Conservation (phyloP, 345 rosid genomes). For the Ricinus communis region DNA sequence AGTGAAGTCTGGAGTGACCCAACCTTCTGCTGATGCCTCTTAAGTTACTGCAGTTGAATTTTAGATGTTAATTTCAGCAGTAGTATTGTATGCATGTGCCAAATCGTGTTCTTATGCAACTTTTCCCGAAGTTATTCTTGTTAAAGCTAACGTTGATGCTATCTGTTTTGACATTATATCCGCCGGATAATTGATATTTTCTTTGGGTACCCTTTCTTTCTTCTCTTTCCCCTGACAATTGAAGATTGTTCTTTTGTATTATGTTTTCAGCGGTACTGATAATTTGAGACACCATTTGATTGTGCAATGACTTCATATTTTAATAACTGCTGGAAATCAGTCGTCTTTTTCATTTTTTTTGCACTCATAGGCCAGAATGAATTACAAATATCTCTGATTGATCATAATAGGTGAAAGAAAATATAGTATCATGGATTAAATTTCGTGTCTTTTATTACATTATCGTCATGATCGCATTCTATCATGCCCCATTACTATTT, state of each 20-base stretch:
- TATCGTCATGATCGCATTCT: too few species aligned
- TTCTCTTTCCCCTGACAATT: background rate
- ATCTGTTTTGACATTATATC: background rate
- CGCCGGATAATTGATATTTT: background rate
- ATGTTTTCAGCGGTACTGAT: too few species aligned
- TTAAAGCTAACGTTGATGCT: background rate
- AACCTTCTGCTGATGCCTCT: slow-evolving; percentile 67
- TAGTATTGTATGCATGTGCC: background rate
- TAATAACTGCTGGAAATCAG: too few species aligned
- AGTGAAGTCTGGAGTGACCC: slow-evolving; percentile 76
- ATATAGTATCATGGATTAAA: background rate
- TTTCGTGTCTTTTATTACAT: background rate
- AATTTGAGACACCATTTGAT: too few species aligned
- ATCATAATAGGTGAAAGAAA: background rate
- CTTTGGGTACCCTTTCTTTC: background rate
- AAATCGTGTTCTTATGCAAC: background rate
- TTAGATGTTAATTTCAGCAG: background rate
- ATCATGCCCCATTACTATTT: background rate
- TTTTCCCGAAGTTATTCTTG: background rate
- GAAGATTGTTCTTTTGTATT: background rate
- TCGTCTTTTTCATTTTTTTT: too few species aligned
- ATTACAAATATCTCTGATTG: background rate
- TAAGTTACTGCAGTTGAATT: background rate
- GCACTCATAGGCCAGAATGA: too few species aligned
- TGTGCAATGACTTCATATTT: too few species aligned